Conservation (phyloP, 139 green algal species). For the Chlorella sp. region DNA sequence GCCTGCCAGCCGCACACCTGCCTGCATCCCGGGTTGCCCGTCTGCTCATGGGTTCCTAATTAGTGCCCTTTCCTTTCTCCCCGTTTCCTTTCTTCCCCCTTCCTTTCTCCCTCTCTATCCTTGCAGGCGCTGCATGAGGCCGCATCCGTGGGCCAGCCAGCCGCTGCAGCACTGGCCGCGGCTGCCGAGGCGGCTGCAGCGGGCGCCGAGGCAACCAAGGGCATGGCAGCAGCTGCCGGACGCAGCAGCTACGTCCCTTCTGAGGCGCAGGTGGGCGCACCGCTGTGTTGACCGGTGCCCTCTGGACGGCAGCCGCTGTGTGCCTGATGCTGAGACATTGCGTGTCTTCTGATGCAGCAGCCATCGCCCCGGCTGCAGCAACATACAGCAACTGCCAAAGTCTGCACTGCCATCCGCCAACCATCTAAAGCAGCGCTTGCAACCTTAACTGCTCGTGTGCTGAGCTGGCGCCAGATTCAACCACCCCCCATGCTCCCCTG, state of each 20-base stretch:
- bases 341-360: too few species aligned
- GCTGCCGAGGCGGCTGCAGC: constrained; percentile 56
- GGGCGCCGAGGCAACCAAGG: constrained; percentile 69
- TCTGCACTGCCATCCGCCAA: too few species aligned
- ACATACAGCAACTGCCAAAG: too few species aligned
- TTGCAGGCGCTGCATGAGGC: neutral
- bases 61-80: neutral
- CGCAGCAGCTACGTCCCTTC: constrained; percentile 72
- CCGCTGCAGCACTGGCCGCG: constrained; percentile 34
- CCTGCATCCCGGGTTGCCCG: neutral
- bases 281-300: neutral
- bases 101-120: neutral
- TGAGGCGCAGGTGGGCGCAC: constrained; percentile 40
- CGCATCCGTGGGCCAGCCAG: neutral
- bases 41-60: neutral
- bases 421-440: too few species aligned
- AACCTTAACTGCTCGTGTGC: too few species aligned
- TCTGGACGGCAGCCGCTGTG: too few species aligned
- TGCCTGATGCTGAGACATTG: too few species aligned
- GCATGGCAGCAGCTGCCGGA: constrained; percentile 71
- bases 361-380: too few species aligned
- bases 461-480: neutral
- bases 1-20: neutral
- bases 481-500: constrained; percentile 53
- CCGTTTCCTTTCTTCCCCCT: neutral